Base-by-base conservation (phyloP, 2,329 filamentous ascomycete genomes). In the Dactylellina cionopaga region DNA sequence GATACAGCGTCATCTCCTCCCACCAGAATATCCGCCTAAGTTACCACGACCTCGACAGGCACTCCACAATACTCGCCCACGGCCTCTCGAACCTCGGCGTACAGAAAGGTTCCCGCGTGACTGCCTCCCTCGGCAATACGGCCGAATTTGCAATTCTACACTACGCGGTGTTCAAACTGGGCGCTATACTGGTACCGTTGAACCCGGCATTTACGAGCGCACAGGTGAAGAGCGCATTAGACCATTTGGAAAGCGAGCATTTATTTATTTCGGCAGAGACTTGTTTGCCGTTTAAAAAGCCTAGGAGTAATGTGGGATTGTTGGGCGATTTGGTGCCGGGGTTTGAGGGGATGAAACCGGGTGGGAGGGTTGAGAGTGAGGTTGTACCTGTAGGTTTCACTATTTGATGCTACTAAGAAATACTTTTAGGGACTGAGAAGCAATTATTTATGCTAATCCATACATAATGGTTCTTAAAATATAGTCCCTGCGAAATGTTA, bases 151-250 rank as follows among this genome's bases (percentile, higher is more conserved):
- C 91, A 2, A 89, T 89, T 52, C 85, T 95, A 80, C 77, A 83
- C 4, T 98, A 98, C 81, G 93, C 93, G 0, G 80, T 95, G 60
- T 96, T 94, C 83, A 98, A 98, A 81, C 85, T 98, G 7, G 95
- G 95, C n/a, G 94, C 92, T 22, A 87, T 98, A 54, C 83, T 98
- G 74, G 93, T 96, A n/a, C 95, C 94, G 0, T 82, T 98, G 22
- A 98, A 99, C 79, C 94, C 93, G 17, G 89, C 88, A 1, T 98
- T 98, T 83, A 96, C 92, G 76, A 84, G 87, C 2, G 80, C 83
- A 3, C 95, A 98, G 82, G 88, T 98, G 6, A 83, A 87, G 3
- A 86, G 92, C 1, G 94, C 93, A 0, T 83, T 98, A 25, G 85
- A 85, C 6, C 93, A 96, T 77, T 85, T 99, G 0, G 84, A 83